A percentile compares a stretch with the other conserved stretches of the same genome.
Conservation (phyloP, 345 rosid genomes). For the Eucalyptus viminalis region DNA sequence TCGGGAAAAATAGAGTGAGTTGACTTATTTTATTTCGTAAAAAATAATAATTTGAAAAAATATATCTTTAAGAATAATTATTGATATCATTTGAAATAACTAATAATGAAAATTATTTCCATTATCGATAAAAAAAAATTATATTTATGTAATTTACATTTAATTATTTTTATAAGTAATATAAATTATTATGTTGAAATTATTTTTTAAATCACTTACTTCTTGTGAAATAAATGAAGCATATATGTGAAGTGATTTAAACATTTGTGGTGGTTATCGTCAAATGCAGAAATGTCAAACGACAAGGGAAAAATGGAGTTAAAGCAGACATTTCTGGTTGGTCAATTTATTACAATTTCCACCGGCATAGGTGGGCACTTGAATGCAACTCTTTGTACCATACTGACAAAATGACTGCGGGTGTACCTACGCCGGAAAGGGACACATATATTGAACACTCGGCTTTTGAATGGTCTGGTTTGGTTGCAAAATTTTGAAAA, state of each 20-base stretch:
- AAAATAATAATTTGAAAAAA: neutral
- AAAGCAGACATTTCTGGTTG: neutral
- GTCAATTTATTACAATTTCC: too few relatives aligned
- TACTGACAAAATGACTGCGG: neutral
- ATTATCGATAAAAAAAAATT: neutral
- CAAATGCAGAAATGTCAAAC: neutral
- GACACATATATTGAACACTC: neutral
- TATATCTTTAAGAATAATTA: neutral
- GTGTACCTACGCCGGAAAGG: neutral
- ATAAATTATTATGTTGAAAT: neutral
- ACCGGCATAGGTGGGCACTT: neutral
- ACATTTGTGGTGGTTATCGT: neutral
- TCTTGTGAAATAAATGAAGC: neutral
- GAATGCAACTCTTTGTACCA: neutral
- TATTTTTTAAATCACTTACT: neutral
- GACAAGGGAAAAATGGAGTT: neutral
- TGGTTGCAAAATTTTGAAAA: neutral
- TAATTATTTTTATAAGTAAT: neutral
- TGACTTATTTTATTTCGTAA: neutral
- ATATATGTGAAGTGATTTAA: neutral
- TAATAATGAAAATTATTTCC: neutral
- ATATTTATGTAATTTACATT: neutral
- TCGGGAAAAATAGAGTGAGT: neutral
- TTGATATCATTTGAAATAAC: neutral
- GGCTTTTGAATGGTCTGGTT: neutral